Evolutionary conservation across 208 protist genomes (phyloP).

Genomic region (Zelonia costaricensis): DNA sequence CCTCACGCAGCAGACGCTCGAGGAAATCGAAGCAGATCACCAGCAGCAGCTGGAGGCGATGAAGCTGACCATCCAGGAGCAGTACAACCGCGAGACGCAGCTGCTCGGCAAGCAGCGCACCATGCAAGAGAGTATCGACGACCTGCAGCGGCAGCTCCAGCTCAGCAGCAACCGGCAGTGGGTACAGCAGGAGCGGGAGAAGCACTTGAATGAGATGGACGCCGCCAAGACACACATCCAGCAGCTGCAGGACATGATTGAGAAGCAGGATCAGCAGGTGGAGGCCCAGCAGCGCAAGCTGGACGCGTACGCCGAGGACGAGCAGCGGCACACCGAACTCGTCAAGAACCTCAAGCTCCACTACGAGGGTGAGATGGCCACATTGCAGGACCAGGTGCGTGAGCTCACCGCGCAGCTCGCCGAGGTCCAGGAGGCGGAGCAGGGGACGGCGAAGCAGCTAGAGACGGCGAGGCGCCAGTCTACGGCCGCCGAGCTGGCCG

Average conservation of each 20-base stretch:
- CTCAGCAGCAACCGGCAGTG: slow-evolving; percentile 35
- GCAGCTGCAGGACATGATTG: slow-evolving; percentile 14
- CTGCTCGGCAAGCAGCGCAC: slow-evolving; percentile 31
- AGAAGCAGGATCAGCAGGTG: slow-evolving; percentile 2
- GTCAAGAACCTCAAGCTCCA: slow-evolving; percentile 7
- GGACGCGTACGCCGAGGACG: not conserved
- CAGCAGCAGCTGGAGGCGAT: slow-evolving; percentile 67
- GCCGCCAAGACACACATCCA: slow-evolving; percentile 18
- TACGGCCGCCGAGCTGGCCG: no score
- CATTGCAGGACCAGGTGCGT: slow-evolving; percentile 6
- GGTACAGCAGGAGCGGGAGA: slow-evolving; percentile 44
- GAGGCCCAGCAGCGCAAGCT: slow-evolving; percentile 15
- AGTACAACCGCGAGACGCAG: slow-evolving; percentile 48
- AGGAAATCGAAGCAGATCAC: slow-evolving; percentile 60
- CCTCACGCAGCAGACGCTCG: slow-evolving; percentile 42
- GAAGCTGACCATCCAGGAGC: slow-evolving; percentile 53
- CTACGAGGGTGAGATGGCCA: slow-evolving; percentile 11
- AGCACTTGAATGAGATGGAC: slow-evolving; percentile 37
- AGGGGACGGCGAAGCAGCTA: not conserved
- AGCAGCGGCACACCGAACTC: not conserved
- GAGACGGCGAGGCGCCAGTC: no score
- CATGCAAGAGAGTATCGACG: slow-evolving; percentile 40
- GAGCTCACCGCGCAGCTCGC: not conserved
- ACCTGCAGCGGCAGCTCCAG: slow-evolving; percentile 37
- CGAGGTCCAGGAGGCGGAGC: not conserved